These are phyloP conservation scores for Microdochium trichocladiopsis DNA, from an alignment of 2,329 filamentous ascomycete genomes.

Conservation along the genomic window DNA sequence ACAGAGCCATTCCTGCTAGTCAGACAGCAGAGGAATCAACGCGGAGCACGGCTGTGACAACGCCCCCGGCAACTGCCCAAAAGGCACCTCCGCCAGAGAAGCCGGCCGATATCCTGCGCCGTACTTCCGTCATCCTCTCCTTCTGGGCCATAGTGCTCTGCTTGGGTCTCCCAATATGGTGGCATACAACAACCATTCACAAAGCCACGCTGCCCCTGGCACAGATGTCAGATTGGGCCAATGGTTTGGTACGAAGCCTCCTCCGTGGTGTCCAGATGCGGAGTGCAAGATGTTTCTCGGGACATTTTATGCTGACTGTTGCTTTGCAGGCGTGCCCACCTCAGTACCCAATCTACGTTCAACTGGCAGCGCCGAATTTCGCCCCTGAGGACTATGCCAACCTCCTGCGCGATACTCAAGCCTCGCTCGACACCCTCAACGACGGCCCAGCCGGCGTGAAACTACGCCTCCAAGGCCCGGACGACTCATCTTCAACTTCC, in stretches of 20 bases:
- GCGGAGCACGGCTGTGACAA: constrained; percentile 1
- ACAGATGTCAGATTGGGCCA: constrained; percentile 86
- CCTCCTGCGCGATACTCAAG: constrained; percentile 67
- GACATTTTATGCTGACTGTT: not conserved
- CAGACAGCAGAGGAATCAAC: constrained; percentile 1
- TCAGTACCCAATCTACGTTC: constrained; percentile 79
- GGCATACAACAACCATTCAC: constrained; percentile 88
- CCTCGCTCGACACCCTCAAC: constrained; percentile 78
- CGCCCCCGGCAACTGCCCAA: constrained; percentile 6
- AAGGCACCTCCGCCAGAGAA: constrained; percentile 72
- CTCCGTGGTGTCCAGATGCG: not conserved
- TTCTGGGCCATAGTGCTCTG: constrained; percentile 86
- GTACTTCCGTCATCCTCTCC: constrained; percentile 70
- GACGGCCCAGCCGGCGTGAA: constrained; percentile 60
- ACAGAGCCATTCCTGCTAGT: not conserved
- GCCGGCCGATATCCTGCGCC: constrained; percentile 58
- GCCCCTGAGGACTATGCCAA: constrained; percentile 32
- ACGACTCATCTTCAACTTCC: not conserved
- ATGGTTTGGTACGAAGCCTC: constrained; percentile 39
- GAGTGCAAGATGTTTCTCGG: constrained; percentile 4
- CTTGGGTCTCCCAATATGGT: constrained; percentile 90
- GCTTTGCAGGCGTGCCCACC: constrained; percentile 68
- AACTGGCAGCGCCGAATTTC: constrained; percentile 63
- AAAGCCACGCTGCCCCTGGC: constrained; percentile 75
- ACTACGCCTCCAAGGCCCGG: not conserved